Evolutionary conservation across 1,139 yeast species (phyloP), one percentile per base, ranked within the genome.

Genomic region (Diutina siamensis): DNA sequence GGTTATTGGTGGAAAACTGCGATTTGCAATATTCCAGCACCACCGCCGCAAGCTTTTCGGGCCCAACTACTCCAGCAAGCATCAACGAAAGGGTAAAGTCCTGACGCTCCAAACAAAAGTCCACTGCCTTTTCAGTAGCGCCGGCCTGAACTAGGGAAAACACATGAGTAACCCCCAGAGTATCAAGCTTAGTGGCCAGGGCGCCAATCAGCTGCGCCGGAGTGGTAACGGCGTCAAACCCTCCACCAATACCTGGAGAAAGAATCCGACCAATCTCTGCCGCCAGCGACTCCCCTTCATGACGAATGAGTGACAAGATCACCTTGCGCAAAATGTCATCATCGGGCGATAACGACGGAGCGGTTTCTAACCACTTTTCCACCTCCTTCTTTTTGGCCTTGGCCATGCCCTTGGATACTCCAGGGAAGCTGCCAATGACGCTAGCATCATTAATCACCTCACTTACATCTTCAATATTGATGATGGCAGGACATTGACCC

Each of bases 71-170:
- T 49, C 82, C 74, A 1, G 94, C 81, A 48, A 89, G 66, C 36
- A 87, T 62, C 47, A 89, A 60, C 0, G 95, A 84, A 58, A 88
- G 70, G 0, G 94, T 78, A 84, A 88, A 88, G 51, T 86, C 85
- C 13, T 79, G 76, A 48, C 76, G 74, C 2, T 74, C 70, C 31
- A 87, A 60, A 1, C 94, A 78, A 48, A 69, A 66, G 27, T 74
- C 69, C 46, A 88, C 63, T 0, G 96, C 97, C 3, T 71, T 74
- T 19, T 76, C 78, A 21, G 78, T 73, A 48, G 80, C 71, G 1
- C 97, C 97, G 1, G 64, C 58, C 56, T 78, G 83, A 45, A 84
- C 50, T 47, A 67, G 57, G 27, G 57, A 53, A 51, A 68, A 68
- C 1, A 67, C 63, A 17, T 60, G 55, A 44, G 61, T 64, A 3